Evolutionary conservation across 371 early-diverging fungal genomes (phyloP).

Genomic region (Mortierella sp.): DNA sequence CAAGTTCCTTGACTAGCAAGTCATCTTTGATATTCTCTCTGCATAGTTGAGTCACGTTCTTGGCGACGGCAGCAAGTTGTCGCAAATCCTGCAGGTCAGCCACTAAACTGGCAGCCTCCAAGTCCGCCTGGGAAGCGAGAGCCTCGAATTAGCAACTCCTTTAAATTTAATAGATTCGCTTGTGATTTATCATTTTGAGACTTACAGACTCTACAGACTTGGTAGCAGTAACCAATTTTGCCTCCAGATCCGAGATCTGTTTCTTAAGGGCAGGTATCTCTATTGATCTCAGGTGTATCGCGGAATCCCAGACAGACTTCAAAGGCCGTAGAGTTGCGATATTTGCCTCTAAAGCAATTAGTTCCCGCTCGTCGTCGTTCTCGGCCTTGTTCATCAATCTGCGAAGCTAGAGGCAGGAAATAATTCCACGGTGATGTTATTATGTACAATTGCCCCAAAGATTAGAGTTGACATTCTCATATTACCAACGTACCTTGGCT

Average conservation of each 20-base stretch:
- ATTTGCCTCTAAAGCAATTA: constrained; percentile 42
- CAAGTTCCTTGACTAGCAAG: constrained; percentile 62
- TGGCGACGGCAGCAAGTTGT: constrained; percentile 42
- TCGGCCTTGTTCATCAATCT: constrained; percentile 39
- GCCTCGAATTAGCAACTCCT: not conserved
- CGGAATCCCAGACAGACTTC: constrained; percentile 39
- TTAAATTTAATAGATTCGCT: not conserved
- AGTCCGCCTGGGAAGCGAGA: constrained; percentile 21
- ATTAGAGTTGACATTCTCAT: not conserved
- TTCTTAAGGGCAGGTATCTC: constrained; percentile 45
- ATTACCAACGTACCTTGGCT: constrained; percentile 25
- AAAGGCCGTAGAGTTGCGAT: constrained; percentile 54
- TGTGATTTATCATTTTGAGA: not conserved
- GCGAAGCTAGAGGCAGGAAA: constrained; percentile 27
- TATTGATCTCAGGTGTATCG: constrained; percentile 15
- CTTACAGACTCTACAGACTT: constrained; percentile 32
- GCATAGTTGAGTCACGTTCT: constrained; percentile 57
- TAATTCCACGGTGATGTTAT: not conserved
- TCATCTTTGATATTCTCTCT: constrained; percentile 58
- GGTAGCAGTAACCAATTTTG: not conserved
- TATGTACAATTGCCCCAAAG: too few species aligned
- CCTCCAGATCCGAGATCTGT: constrained; percentile 50
- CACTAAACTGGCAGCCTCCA: constrained; percentile 11
- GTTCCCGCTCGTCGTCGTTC: constrained; percentile 52
- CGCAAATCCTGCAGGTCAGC: constrained; percentile 34